A percentile compares a stretch with the other conserved stretches of the same genome.
phyloP scores from a whole-genome alignment of 495 filamentous ascomycete species.

The Penicillium parvum region DNA sequence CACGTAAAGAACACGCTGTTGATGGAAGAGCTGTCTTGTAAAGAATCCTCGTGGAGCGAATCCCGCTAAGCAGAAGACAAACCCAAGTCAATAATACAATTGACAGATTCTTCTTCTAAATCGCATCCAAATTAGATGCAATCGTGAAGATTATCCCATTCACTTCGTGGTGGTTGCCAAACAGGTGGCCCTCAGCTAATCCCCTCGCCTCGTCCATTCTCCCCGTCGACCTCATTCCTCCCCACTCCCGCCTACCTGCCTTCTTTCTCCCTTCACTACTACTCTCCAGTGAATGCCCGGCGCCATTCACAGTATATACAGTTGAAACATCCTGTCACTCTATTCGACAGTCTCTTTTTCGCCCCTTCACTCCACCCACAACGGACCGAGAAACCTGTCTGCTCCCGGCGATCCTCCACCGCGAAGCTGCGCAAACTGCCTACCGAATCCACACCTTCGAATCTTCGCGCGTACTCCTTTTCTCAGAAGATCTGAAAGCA shows the following conservation, averaged over 20 bases:
- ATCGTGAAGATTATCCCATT: too few relatives aligned
- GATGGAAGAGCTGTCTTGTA: too few relatives aligned
- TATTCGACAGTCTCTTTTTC: not conserved
- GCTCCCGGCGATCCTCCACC: not conserved
- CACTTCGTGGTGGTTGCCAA: too few relatives aligned
- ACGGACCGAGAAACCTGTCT: too few relatives aligned
- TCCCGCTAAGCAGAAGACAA: too few relatives aligned
- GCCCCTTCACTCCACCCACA: constrained; percentile 1
- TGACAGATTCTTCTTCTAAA: too few relatives aligned
- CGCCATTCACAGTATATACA: not conserved
- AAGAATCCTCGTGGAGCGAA: too few relatives aligned
- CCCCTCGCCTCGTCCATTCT: too few relatives aligned
- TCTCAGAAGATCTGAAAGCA: not conserved
- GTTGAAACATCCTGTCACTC: not conserved
- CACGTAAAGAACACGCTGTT: too few relatives aligned
- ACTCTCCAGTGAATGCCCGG: not conserved
- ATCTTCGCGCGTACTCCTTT: constrained; percentile 5
- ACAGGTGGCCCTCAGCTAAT: too few relatives aligned
- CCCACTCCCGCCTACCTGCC: constrained; percentile 8
- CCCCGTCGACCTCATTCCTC: constrained; percentile 16
- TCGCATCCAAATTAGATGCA: too few relatives aligned
- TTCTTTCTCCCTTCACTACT: constrained; percentile 12
- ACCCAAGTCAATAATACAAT: too few relatives aligned
- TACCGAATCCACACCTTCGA: not conserved
- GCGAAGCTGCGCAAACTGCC: not conserved